Conservation (phyloP, 371 early-diverging fungal species). For the Mortierella sp. region DNA sequence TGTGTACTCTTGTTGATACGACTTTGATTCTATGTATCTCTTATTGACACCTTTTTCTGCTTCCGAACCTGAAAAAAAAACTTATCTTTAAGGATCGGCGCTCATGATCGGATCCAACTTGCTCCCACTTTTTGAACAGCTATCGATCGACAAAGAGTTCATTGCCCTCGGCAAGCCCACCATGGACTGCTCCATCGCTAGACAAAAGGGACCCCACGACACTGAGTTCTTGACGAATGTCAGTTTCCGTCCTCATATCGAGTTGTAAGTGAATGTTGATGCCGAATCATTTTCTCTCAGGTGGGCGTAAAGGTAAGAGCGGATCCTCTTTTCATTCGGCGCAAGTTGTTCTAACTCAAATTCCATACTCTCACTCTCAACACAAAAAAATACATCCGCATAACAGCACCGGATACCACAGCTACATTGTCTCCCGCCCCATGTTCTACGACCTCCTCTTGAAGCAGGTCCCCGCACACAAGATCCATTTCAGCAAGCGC, state of each 20-base stretch:
- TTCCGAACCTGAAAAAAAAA: not conserved
- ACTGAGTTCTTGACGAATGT: not conserved
- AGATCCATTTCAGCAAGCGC: constrained; percentile 22
- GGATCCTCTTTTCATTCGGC: too few relatives aligned
- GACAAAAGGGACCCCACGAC: not conserved
- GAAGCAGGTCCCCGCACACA: constrained; percentile 9
- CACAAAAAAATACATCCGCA: not conserved
- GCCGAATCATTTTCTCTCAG: not conserved
- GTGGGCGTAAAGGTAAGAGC: too few relatives aligned
- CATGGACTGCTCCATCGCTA: constrained; percentile 4
- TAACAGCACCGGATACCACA: constrained; percentile 10
- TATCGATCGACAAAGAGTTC: constrained; percentile 14
- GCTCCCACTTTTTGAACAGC: constrained; percentile 15
- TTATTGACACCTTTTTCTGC: not conserved
- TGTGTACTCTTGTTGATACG: not conserved
- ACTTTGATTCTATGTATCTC: not conserved
- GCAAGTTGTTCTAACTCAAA: not conserved
- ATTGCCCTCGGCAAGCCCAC: constrained; percentile 19
- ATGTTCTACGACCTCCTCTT: constrained; percentile 18
- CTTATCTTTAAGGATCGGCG: constrained; percentile 11
- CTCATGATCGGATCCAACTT: constrained; percentile 9
- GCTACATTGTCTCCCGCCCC: constrained; percentile 16
- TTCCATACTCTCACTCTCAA: not conserved
- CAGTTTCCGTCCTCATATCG: constrained; percentile 6
- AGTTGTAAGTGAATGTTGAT: not conserved